Conservation (phyloP, 331 rosid species). For the Malus hybrid region DNA sequence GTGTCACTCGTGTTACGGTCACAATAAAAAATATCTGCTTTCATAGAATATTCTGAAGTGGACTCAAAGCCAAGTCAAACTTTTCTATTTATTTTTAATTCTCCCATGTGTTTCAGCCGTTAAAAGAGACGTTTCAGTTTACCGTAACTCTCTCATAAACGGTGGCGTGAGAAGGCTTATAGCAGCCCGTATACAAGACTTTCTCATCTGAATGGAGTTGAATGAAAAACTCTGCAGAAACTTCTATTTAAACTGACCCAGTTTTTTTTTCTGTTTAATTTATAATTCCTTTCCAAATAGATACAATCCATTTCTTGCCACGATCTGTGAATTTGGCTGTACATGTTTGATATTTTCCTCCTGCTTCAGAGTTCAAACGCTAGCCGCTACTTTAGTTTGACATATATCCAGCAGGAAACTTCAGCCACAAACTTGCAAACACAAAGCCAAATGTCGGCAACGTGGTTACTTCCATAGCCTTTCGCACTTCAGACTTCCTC, state of each 20-base stretch:
- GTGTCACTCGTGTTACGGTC: rapidly evolving
- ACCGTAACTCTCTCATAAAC: no score
- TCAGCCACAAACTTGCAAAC: background rate
- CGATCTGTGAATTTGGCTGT: slow-evolving; percentile 14
- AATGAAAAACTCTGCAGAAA: background rate
- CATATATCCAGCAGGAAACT: background rate
- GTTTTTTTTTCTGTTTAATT: background rate
- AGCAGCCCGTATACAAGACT: background rate
- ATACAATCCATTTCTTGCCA: background rate
- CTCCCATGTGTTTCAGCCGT: background rate
- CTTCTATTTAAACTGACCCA: background rate
- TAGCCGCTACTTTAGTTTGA: background rate
- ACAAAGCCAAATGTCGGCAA: background rate
- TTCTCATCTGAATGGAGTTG: background rate
- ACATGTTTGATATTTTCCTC: slow-evolving; percentile 12
- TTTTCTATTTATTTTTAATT: background rate
- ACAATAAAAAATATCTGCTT: no score
- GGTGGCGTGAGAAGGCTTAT: background rate
- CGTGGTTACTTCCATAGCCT: background rate
- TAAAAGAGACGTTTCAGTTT: no score
- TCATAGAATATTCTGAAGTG: background rate
- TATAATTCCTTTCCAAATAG: background rate
- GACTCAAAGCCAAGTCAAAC: background rate
- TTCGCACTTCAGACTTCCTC: background rate
- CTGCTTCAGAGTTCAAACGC: background rate